Base-by-base conservation (phyloP, 768 basidiomycete species). In the Hericium erinaceus region DNA sequence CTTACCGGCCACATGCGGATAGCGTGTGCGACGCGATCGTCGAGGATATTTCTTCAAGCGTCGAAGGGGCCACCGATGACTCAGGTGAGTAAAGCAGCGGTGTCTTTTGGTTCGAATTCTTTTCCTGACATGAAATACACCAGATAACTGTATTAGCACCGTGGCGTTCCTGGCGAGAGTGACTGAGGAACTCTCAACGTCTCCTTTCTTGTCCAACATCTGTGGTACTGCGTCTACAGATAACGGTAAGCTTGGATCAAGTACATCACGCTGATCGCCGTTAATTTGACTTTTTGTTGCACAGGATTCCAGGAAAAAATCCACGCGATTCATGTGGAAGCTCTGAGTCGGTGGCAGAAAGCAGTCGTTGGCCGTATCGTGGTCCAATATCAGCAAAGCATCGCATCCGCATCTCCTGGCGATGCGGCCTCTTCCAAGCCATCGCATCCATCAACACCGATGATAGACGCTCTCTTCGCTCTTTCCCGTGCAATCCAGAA, bases 291-390 rank as follows among this genome's bases (percentile, higher is more conserved):
- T 18, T 13, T 28, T 16, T 10, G n/a, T 53, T n/a, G 16, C 26
- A 39, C 54, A 87, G 87, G 72, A 39, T 84, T 87, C 66, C 76
- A 74, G 59, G 65, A 69, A 39, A 70, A 74, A 39, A 67, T 77
- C 44, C 61, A 67, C 28, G 65, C 64, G 2, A 64, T 85, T 6
- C 77, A 80, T 60, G 68, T 77, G 49, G 71, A 66, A 24, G 74
- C 80, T 11, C 69, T 84, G 58, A 70, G 76, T 58, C 73, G 71
- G 49, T 88, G 88, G 88, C 74, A 77, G 64, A 68, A 74, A 33
- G 61, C 71, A 52, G 72, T 71, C n/a, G 70, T 82, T 37, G 33
- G 57, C 10, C 61, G 52, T 12, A 57, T 60, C 15, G 16, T 64
- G 11, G 28, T 28, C 24, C 41, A 54, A 20, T 61, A 55, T 58